These are phyloP conservation scores for Aleurites moluccanus DNA, from an alignment of 441 rosid species.

Conservation along the genomic window DNA sequence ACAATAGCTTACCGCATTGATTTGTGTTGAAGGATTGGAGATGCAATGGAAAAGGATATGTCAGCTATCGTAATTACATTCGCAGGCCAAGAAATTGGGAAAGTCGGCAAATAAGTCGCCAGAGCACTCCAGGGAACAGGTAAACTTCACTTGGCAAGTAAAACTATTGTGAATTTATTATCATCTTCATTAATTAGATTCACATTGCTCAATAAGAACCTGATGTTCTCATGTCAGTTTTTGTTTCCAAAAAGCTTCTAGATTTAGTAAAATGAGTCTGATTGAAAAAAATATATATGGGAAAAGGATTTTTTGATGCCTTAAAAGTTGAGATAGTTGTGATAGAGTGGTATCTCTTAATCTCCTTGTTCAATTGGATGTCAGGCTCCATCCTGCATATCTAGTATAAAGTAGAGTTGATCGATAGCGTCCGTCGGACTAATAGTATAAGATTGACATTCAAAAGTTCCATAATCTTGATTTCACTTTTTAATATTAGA, in stretches of 20 bases:
- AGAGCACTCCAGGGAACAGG: constrained; percentile 94
- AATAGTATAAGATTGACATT: neutral
- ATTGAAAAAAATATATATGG: constrained; percentile 5
- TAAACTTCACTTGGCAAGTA: constrained; percentile 29
- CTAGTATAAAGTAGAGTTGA: neutral
- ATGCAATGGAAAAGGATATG: constrained; percentile 87
- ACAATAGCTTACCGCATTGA: constrained; percentile 15
- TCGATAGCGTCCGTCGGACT: neutral
- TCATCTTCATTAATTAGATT: neutral
- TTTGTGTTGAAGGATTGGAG: constrained; percentile 77
- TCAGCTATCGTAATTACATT: constrained; percentile 79
- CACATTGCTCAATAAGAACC: constrained; percentile 4
- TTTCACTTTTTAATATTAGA: neutral
- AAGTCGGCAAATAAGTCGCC: constrained; percentile 47
- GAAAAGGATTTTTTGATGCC: neutral
- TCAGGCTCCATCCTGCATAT: neutral
- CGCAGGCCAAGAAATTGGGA: constrained; percentile 89
- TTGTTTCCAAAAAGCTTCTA: neutral
- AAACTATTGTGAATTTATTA: neutral
- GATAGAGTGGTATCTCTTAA: neutral
- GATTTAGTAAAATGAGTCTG: neutral
- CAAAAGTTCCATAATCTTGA: neutral
- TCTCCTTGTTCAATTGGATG: constrained; percentile 8
- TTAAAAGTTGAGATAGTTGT: neutral
- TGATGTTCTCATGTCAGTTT: neutral